Evolutionary conservation across 208 protist genomes (phyloP).

Genomic region (Crithidia thermophila): DNA sequence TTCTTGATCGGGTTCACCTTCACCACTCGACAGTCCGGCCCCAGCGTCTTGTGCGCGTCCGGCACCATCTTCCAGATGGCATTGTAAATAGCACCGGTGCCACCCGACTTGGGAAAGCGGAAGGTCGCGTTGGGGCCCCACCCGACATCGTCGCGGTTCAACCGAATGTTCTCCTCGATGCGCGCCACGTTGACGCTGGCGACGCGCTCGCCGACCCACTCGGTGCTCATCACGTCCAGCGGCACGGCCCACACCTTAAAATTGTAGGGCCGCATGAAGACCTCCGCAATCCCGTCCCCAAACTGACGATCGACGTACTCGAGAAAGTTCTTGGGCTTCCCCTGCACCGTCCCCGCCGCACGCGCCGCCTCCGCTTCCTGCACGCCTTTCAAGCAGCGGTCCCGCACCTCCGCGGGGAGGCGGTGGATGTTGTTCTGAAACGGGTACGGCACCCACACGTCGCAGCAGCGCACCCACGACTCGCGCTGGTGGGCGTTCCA

Average conservation of each 20-base stretch:
- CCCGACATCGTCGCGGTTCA: slow-evolving; percentile 54
- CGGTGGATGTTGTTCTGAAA: slow-evolving; percentile 85
- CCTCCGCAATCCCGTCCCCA: slow-evolving; percentile 55
- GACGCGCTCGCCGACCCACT: slow-evolving; percentile 83
- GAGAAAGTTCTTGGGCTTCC: slow-evolving; percentile 41
- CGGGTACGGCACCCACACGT: slow-evolving; percentile 71
- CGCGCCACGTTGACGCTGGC: slow-evolving; percentile 59
- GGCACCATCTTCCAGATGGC: slow-evolving; percentile 46
- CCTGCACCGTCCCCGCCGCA: neutral
- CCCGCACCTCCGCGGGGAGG: slow-evolving; percentile 48
- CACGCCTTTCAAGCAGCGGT: slow-evolving; percentile 51
- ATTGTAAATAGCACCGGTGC: slow-evolving; percentile 73
- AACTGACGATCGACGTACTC: slow-evolving; percentile 67
- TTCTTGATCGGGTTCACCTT: slow-evolving; percentile 45
- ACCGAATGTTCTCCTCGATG: slow-evolving; percentile 57
- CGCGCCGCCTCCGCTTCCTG: slow-evolving; percentile 33
- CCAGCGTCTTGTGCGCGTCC: slow-evolving; percentile 35
- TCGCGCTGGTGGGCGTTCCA: slow-evolving; percentile 67
- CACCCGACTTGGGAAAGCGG: slow-evolving; percentile 65
- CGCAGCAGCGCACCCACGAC: slow-evolving; percentile 55
- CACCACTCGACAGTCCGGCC: slow-evolving; percentile 26
- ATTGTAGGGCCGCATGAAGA: slow-evolving; percentile 87
- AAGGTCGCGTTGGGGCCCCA: slow-evolving; percentile 87
- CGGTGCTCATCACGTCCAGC: slow-evolving; percentile 55
- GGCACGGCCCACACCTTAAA: slow-evolving; percentile 86